Conservation (phyloP, 1,284 basidiomycete genomes). For the Malassezia pachydermatis region DNA sequence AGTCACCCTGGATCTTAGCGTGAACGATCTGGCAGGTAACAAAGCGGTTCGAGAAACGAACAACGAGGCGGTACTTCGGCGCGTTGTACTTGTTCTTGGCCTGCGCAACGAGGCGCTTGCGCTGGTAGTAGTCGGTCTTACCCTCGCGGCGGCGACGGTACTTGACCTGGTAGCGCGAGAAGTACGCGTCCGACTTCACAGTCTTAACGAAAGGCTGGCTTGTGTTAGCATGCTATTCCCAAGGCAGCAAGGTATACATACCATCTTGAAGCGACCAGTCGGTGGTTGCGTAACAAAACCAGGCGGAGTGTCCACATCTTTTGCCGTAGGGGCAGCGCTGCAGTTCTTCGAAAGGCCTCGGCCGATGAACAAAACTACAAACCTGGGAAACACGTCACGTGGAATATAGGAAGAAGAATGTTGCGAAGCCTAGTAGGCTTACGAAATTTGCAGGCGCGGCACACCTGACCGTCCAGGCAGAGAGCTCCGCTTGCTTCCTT, state of each 20-base stretch:
- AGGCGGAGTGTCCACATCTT: neutral
- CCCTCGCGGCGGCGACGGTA: constrained; percentile 70
- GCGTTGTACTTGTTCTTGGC: constrained; percentile 99
- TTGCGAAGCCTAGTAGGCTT: constrained; percentile 6
- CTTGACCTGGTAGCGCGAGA: constrained; percentile 66
- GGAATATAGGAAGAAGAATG: neutral
- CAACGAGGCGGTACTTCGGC: constrained; percentile 95
- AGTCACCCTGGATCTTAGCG: constrained; percentile 93
- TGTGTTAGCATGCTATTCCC: constrained; percentile 2
- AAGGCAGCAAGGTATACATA: neutral
- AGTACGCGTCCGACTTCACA: constrained; percentile 67
- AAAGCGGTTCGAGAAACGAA: constrained; percentile 60
- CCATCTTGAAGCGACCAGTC: constrained; percentile 18
- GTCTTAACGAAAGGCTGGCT: constrained; percentile 53
- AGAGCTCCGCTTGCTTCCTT: constrained; percentile 6
- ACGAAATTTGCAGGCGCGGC: neutral
- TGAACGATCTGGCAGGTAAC: constrained; percentile 66
- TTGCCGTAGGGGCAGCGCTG: neutral
- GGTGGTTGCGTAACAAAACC: constrained; percentile 10
- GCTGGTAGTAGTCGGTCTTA: constrained; percentile 98
- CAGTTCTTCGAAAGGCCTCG: constrained; percentile 16
- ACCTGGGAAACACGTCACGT: constrained; percentile 3
- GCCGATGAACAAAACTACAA: constrained; percentile 15
- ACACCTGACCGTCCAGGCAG: neutral
- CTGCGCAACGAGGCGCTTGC: constrained; percentile 89